These are phyloP conservation scores for Alternaria arbusti DNA, from an alignment of 2,329 filamentous ascomycete species.

Conservation along the genomic window DNA sequence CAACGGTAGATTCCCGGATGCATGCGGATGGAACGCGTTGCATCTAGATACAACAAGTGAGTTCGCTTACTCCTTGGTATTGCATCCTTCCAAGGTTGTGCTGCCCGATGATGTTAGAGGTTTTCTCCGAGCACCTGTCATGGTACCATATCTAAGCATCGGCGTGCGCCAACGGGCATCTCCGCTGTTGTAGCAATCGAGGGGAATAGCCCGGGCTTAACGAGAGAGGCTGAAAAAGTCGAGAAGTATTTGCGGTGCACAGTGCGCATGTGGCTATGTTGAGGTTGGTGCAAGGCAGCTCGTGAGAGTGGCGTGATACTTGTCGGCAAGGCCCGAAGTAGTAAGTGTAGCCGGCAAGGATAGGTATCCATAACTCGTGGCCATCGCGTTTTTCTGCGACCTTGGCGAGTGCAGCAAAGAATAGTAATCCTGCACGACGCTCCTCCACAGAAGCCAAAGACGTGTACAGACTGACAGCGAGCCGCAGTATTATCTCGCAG, in stretches of 20 bases:
- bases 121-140: not conserved
- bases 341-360: not conserved
- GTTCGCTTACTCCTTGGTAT: not conserved
- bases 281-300: conserved; percentile 5
- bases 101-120: not conserved
- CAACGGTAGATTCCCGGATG: not conserved
- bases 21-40: not conserved
- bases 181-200: conserved; percentile 21
- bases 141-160: not conserved
- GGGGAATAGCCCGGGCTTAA: conserved; percentile 14
- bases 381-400: not conserved
- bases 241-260: conserved; percentile 10
- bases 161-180: conserved; percentile 17
- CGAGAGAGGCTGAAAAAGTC: conserved; percentile 2
- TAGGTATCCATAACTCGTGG: not conserved
- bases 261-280: conserved; percentile 15
- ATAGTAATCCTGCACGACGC: not conserved
- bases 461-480: not conserved
- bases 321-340: conserved; percentile 1
- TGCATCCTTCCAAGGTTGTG: not conserved
- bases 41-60: not conserved
- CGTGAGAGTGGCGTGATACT: conserved; percentile 29
- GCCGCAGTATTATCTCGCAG: not conserved
- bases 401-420: not conserved
- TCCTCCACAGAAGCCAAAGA: not conserved